Evolutionary conservation across 164 flowering plant genomes (phyloP), one percentile per base, ranked within the genome.

Genomic region (Kalanchoe fedtschenkoi): DNA sequence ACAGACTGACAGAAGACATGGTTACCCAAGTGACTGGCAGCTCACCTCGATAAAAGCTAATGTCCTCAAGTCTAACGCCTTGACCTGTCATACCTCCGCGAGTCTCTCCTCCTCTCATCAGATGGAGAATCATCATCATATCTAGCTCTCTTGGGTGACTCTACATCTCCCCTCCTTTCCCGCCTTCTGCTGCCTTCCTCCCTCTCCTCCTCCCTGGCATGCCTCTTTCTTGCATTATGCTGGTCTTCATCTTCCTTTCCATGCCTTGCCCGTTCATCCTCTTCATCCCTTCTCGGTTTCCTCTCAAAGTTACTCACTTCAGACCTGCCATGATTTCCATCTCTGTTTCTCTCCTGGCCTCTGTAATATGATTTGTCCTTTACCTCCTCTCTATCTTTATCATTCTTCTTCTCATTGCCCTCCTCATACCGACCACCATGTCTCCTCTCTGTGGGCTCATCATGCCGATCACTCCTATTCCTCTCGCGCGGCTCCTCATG

Each of bases 101-200:
- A 51, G 17, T 67, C 75, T 64, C 67, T 42, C 38, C 69, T 76
- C 61, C 72, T 69, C 63, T 68, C 76, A 42, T 68, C 58, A 0
- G 82, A 66, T 21, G 73, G 70, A 65, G 76, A 70, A 56, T 70
- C 80, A 60, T 69, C 78, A 57, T 74, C 83, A 68, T 76, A 72
- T 64, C 74, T 76, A 24, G 61, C 62, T 64, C 55, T 22, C 13
- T 24, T 47, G 30, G 55, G 55, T 9, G 55, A 24, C 16, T 47
- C 19, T 9, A 4, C 39, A 4, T 22, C 30, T 9, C 9, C 55
- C 7, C 15, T 24, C 15, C 55, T 24, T 3, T 2, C 30, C 11
- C 26, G 30, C 30, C 55, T 47, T 24, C 30, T 24, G 30, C 30
- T 47, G 13, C 14, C 55, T 17, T 24, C 19, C 11, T 47, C 55